phyloP scores from a whole-genome alignment of 1,284 basidiomycete species.

The Kalmanozyma brasiliensis region DNA sequence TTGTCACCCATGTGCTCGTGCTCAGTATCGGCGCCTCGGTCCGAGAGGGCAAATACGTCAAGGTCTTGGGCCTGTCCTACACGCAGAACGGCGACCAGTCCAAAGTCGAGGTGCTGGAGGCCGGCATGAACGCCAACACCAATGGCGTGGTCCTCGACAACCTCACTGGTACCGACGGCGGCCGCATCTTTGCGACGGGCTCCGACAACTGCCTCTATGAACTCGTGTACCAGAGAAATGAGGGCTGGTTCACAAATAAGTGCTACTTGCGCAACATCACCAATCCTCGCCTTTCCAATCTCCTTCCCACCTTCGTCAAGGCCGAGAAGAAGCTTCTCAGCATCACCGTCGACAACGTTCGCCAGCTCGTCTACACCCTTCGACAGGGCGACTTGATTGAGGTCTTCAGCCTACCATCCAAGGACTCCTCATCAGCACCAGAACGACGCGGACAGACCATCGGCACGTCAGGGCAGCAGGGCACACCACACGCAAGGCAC shows the following conservation, averaged over 20 bases:
- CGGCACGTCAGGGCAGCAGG: conserved; percentile 62
- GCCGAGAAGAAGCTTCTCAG: conserved; percentile 73
- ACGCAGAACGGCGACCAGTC: conserved; percentile 61
- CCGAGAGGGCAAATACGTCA: conserved; percentile 75
- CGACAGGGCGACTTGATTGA: conserved; percentile 62
- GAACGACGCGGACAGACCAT: conserved; percentile 56
- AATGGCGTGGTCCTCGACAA: conserved; percentile 80
- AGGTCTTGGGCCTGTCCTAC: conserved; percentile 84
- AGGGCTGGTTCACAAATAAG: conserved; percentile 89
- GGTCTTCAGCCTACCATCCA: conserved; percentile 56
- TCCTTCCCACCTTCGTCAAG: conserved; percentile 64
- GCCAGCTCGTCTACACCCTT: conserved; percentile 61
- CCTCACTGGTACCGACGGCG: conserved; percentile 81
- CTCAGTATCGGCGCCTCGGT: conserved; percentile 76
- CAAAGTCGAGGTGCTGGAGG: conserved; percentile 85
- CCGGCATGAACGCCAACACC: conserved; percentile 81
- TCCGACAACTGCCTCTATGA: conserved; percentile 91
- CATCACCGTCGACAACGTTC: conserved; percentile 57
- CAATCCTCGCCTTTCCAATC: conserved; percentile 68
- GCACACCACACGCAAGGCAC: conserved; percentile 58
- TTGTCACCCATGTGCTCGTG: conserved; percentile 88
- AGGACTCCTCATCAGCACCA: conserved; percentile 56
- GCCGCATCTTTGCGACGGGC: conserved; percentile 89
- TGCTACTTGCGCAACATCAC: conserved; percentile 78
- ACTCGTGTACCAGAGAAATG: conserved; percentile 87